Evolutionary conservation across 1,139 yeast genomes (phyloP), one percentile per base, ranked within the genome.

Genomic region (Yamadazyma dendronema): DNA sequence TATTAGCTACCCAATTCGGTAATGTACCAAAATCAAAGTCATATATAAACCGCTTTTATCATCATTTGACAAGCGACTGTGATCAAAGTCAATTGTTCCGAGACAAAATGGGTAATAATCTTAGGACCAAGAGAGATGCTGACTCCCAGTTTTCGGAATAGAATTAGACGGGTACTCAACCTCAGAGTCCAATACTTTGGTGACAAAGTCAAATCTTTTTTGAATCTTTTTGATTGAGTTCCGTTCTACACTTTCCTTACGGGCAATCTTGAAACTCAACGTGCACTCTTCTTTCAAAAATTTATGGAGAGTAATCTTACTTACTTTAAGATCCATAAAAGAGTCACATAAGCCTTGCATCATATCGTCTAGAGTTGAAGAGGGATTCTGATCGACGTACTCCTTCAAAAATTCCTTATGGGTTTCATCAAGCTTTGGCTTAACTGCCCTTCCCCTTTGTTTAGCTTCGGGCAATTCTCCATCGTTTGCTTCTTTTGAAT

Each of bases 381-480:
- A 42, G 34, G 42, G 44, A 33, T 38, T 33, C 9, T 30, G 28
- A 31, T 42, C 28, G 28, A 32, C 24, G 19, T 22, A 32, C 11
- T 15, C 29, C 12, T 15, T 38, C 35, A 35, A 38, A 27, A 35
- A 42, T 10, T 33, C 40, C 28, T 40, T 42, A 26, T 40, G 46
- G 9, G 16, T 34, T 17, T 35, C 42, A 23, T 33, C 28, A 29
- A 42, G 40, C 29, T 37, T 39, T 26, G 39, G 34, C 27, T 31
- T 40, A 31, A 33, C 24, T 16, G 28, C 32, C 24, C 33, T 34
- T 28, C 40, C 40, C 24, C 34, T 41, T 22, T 26, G 36, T 33
- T 38, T 39, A 17, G 39, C 36, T 15, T 31, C 28, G n/a, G 45
- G 45, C 10, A 40, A 21, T 22, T 40, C 40, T 10, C 26, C 46